Evolutionary conservation across 345 rosid genomes (phyloP).

Genomic region (Gossypioides kirkii): DNA sequence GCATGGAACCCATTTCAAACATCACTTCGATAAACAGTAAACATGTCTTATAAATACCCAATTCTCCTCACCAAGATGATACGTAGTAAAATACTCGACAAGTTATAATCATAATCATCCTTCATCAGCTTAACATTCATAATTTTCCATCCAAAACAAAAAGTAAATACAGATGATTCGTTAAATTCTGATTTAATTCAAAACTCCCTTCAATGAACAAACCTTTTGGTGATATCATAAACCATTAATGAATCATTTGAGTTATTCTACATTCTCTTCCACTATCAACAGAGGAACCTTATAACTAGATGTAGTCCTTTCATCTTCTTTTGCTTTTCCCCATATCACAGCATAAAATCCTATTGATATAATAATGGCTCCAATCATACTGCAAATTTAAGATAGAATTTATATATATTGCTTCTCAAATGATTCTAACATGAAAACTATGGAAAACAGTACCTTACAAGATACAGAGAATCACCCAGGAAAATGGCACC

Average conservation of each 20-base stretch:
- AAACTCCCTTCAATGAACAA: neutral
- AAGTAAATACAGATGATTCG: neutral
- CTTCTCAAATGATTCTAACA: neutral
- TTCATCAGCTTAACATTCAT: neutral
- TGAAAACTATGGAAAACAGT: neutral
- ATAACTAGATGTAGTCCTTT: neutral
- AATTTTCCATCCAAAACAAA: neutral
- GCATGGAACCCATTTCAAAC: too few species aligned
- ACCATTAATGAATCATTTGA: neutral
- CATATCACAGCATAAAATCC: constrained; percentile 27
- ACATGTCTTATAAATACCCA: too few species aligned
- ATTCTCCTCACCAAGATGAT: too few species aligned
- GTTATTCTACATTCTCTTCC: neutral
- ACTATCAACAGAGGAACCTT: neutral
- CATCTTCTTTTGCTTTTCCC: constrained; percentile 26
- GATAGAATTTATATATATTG: neutral
- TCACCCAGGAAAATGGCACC: constrained; percentile 11
- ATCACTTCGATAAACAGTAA: too few species aligned
- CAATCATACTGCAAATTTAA: constrained; percentile 5
- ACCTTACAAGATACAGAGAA: constrained; percentile 9
- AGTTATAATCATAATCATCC: too few species aligned
- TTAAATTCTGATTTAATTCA: too few species aligned
- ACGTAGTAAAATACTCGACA: too few species aligned
- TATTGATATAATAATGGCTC: constrained; percentile 10
- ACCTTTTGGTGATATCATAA: neutral